These are phyloP conservation scores for Citrullus colocynthis DNA, from an alignment of 306 rosid genomes.

Conservation along the genomic window DNA sequence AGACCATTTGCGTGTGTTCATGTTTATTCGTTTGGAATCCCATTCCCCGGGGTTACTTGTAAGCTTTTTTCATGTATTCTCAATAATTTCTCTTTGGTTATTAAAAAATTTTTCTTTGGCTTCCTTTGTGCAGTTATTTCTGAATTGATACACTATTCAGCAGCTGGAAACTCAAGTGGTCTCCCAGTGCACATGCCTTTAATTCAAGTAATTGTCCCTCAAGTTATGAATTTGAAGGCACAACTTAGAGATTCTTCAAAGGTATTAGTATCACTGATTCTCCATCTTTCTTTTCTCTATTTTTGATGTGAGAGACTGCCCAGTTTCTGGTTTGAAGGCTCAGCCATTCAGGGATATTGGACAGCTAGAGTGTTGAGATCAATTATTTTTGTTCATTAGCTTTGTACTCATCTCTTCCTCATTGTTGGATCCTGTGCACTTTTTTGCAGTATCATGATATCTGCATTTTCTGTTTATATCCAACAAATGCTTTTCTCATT, in stretches of 20 bases:
- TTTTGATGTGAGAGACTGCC: not conserved
- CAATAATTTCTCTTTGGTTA: not conserved
- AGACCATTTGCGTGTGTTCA: not conserved
- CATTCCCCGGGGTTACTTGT: not conserved
- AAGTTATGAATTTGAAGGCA: slow-evolving; percentile 80
- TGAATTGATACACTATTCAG: slow-evolving; percentile 88
- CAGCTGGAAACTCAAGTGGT: slow-evolving; percentile 56
- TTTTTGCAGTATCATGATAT: not conserved
- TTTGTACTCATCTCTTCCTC: not conserved
- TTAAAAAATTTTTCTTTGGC: not conserved
- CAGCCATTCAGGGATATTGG: not conserved
- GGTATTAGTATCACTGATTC: slow-evolving; percentile 34
- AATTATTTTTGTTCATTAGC: not conserved
- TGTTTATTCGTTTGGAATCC: not conserved
- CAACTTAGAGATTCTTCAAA: slow-evolving; percentile 88
- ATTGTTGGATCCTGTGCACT: not conserved
- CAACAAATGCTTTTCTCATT: not conserved
- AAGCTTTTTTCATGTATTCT: not conserved
- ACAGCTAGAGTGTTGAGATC: not conserved
- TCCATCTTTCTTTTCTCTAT: not conserved
- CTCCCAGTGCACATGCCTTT: slow-evolving; percentile 72
- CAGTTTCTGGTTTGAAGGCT: not conserved
- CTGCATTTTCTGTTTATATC: not conserved
- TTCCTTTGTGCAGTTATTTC: slow-evolving; percentile 66
- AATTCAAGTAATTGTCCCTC: slow-evolving; percentile 94